Base-by-base conservation (phyloP, 1,139 yeast species). In the Hyphopichia burtonii region DNA sequence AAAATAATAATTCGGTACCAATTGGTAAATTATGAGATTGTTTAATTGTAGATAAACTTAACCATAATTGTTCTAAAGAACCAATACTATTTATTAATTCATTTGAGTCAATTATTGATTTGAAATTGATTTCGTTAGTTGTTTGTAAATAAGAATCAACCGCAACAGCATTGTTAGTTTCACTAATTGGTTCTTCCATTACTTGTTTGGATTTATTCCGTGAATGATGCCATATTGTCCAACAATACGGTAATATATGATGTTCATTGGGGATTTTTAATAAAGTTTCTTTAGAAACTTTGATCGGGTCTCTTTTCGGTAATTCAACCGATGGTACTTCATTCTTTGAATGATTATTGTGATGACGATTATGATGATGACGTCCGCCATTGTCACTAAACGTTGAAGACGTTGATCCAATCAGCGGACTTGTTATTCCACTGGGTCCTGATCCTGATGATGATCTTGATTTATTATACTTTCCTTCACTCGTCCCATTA, bases 21-120 rank as follows among this genome's bases (percentile, higher is more conserved):
- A 69, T 66, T 15, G 76, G 71, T 44, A 81, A 65, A 40, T 73
- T 74, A 49, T 66, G 68, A 2, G 80, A 66, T 34, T 71, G 69
- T 45, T 74, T 72, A 47, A 83, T 61, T 28, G 71, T 68, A 14
- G 75, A 55, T 45, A 81, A 61, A 41, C 78, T 60, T 44, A 69
- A 61, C 87, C 87, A 83, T 62, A 83, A 71, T 55, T 82, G 85
- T 58, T 82, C 88, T 18, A 81, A 66, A 7, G 84, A 72, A 15
- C 70, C 78, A 41, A 78, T 66, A 41, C 63, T 59, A 30, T 59
- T 60, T 5, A 76, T 68, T 2, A 51, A 42, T n/a, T 53, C 48
- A 15, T 41, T 47, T 2, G 47, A 44, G 28, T 49, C 47, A 23
- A 53, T 58, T 31, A 53, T 50, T 33, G 52, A 44, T 11, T 61